Conservation (phyloP, 1,139 yeast species). For the Diutina mesorugosa region DNA sequence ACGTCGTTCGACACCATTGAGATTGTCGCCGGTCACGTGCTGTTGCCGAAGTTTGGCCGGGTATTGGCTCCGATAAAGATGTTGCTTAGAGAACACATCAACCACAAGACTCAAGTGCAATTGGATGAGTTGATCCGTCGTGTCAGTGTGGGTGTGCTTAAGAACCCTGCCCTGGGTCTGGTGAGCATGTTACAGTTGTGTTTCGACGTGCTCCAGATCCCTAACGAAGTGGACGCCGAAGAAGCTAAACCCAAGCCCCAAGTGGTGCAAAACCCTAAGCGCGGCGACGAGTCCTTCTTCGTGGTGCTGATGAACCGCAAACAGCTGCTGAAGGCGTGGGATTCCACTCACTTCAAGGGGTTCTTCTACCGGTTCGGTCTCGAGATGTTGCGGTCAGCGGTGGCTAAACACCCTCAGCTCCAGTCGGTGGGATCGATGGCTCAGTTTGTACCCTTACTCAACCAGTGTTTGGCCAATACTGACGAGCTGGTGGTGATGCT, state of each 20-base stretch:
- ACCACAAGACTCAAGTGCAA: constrained; percentile 58
- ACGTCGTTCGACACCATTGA: constrained; percentile 87
- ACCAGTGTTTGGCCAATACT: constrained; percentile 36
- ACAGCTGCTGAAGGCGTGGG: constrained; percentile 38
- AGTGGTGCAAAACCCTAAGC: not conserved
- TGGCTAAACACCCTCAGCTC: constrained; percentile 46
- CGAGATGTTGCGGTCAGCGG: constrained; percentile 63
- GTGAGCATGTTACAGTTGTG: constrained; percentile 57
- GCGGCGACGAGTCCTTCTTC: constrained; percentile 41
- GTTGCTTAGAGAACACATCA: constrained; percentile 52
- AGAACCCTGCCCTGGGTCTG: constrained; percentile 49
- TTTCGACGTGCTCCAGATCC: constrained; percentile 42
- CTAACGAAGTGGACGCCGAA: constrained; percentile 32
- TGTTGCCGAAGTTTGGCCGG: constrained; percentile 44
- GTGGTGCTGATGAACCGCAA: constrained; percentile 54
- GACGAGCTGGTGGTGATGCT: constrained; percentile 69
- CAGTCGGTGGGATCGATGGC: constrained; percentile 47
- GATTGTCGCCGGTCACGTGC: constrained; percentile 52
- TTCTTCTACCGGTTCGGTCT: constrained; percentile 68
- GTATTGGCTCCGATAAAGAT: constrained; percentile 61
- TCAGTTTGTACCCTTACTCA: constrained; percentile 68
- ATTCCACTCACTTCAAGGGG: constrained; percentile 34
- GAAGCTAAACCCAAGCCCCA: constrained; percentile 4
- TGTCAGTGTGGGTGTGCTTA: constrained; percentile 64
- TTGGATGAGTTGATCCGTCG: constrained; percentile 71